Conservation (phyloP, 192 early-diverging fungal genomes). For the Gryganskiella cystojenkinii region DNA sequence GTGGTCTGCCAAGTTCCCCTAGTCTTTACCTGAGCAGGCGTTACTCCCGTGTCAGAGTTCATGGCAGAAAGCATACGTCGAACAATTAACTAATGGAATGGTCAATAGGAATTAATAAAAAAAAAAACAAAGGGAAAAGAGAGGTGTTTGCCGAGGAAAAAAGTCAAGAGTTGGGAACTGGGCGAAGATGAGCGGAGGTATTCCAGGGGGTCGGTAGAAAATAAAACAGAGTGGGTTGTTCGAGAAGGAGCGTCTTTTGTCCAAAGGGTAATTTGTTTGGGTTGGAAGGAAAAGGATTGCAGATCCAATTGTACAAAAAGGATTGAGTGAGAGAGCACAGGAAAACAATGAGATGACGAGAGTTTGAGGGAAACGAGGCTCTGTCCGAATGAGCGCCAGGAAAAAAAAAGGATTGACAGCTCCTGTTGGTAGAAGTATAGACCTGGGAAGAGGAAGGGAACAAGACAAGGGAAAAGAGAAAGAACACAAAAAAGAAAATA, state of each 20-base stretch:
- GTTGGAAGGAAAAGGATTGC: too few relatives aligned
- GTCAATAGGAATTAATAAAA: too few relatives aligned
- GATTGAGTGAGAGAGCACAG: not conserved
- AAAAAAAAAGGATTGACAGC: not conserved
- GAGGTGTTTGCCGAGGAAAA: too few relatives aligned
- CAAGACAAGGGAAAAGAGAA: not conserved
- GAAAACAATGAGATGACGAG: not conserved
- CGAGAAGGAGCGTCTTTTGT: not conserved
- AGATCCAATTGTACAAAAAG: not conserved
- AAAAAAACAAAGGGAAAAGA: too few relatives aligned
- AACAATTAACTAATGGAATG: too few relatives aligned
- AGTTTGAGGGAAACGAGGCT: not conserved
- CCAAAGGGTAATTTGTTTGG: not conserved
- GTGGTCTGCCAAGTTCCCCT: too few relatives aligned
- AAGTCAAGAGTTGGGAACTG: not conserved
- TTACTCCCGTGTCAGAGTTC: too few relatives aligned
- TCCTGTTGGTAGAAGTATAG: not conserved
- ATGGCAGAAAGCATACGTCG: too few relatives aligned
- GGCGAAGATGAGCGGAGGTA: too few relatives aligned
- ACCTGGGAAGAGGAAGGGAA: not conserved
- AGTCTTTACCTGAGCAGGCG: too few relatives aligned
- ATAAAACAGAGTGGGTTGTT: not conserved
- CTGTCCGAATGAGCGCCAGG: not conserved
- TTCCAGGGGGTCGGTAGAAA: not conserved
- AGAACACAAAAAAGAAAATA: not conserved